phyloP scores from a whole-genome alignment of 176 grass and related monocot genomes.

The Paspalum notatum region DNA sequence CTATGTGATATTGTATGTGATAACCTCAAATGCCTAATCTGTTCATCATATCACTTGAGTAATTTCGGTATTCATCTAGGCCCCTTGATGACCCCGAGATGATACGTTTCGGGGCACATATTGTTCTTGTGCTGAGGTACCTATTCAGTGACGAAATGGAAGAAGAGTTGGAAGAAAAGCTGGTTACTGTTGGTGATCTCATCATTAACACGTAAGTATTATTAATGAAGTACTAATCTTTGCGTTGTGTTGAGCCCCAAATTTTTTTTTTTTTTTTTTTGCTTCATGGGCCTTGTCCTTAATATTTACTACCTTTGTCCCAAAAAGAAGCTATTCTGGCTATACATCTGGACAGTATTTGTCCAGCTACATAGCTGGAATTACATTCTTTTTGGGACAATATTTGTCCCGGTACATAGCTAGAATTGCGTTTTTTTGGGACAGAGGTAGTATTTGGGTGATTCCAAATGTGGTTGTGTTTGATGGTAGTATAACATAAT shows the following conservation, averaged over 20 bases:
- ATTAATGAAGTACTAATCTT: slow-evolving; percentile 10
- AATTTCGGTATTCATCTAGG: slow-evolving; percentile 51
- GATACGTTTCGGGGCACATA: slow-evolving; percentile 87
- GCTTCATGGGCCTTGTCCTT: not conserved
- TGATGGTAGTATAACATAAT: too few relatives aligned
- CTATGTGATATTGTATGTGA: slow-evolving; percentile 25
- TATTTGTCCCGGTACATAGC: too few relatives aligned
- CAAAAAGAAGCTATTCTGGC: too few relatives aligned
- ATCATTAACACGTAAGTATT: slow-evolving; percentile 83
- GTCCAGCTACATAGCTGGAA: too few relatives aligned
- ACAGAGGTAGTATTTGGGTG: too few relatives aligned
- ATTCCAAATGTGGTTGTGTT: too few relatives aligned
- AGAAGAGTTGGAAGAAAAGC: slow-evolving; percentile 81
- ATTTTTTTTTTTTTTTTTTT: not conserved
- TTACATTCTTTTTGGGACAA: too few relatives aligned
- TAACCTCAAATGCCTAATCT: slow-evolving; percentile 11
- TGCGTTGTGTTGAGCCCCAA: not conserved
- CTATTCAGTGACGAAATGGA: slow-evolving; percentile 77
- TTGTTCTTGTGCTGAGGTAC: slow-evolving; percentile 90
- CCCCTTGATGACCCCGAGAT: slow-evolving; percentile 77
- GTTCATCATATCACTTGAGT: slow-evolving; percentile 8
- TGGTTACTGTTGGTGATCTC: slow-evolving; percentile 78
- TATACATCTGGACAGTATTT: too few relatives aligned
- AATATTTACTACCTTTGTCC: not conserved
- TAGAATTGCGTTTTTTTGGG: too few relatives aligned